These are phyloP conservation scores for Xerophyta viscosa DNA, from an alignment of 106 monocot genomes.

Conservation along the genomic window DNA sequence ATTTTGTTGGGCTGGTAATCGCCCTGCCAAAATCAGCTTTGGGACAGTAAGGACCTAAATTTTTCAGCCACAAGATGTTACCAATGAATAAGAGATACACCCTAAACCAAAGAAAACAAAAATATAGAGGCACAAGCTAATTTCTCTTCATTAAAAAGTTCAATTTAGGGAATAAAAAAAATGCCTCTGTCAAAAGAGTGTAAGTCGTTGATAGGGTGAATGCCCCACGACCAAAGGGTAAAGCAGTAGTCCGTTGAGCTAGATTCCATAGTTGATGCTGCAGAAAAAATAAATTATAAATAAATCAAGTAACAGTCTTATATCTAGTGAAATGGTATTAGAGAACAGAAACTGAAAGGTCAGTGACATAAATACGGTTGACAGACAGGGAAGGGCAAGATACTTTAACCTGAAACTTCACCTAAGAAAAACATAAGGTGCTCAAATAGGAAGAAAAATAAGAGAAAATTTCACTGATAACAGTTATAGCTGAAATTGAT, in stretches of 20 bases:
- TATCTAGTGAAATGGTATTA: too few relatives aligned
- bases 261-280: conserved; percentile 96
- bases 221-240: conserved; percentile 92
- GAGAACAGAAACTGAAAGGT: too few relatives aligned
- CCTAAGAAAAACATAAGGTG: too few relatives aligned
- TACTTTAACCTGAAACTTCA: too few relatives aligned
- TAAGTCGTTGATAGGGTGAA: conserved; percentile 86
- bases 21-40: conserved; percentile 78
- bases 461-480: too few relatives aligned
- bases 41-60: conserved; percentile 73
- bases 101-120: too few relatives aligned
- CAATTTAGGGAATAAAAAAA: too few relatives aligned
- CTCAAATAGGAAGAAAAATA: too few relatives aligned
- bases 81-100: background rate
- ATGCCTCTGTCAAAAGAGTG: conserved; percentile 83
- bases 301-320: too few relatives aligned
- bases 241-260: conserved; percentile 88
- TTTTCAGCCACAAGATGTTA: background rate
- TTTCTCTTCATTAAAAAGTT: background rate
- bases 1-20: conserved; percentile 94
- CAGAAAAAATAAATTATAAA: conserved; percentile 5
- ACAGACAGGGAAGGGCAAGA: too few relatives aligned
- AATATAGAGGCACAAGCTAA: background rate
- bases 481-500: too few relatives aligned
- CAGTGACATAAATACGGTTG: too few relatives aligned